Evolutionary conservation across 1,284 basidiomycete genomes (phyloP).

Genomic region (Cryptococcus wingfieldii): DNA sequence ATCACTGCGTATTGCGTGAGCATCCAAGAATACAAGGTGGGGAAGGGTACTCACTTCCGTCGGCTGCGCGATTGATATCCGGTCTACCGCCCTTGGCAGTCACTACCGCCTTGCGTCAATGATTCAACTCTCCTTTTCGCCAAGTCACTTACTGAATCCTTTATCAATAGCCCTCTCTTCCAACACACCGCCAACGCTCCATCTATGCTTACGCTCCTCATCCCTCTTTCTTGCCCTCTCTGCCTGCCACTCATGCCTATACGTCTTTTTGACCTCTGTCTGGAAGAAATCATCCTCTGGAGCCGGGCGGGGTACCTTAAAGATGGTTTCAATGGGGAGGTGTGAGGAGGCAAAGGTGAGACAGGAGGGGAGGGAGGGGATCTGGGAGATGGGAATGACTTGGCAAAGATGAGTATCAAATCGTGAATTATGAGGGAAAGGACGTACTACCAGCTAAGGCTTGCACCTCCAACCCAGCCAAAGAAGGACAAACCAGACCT

Average conservation of each 20-base stretch:
- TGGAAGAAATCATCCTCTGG: conserved; percentile 40
- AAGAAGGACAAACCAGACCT: conserved; percentile 74
- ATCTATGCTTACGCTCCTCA: conserved; percentile 61
- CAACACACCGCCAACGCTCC: conserved; percentile 62
- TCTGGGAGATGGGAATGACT: conserved; percentile 84
- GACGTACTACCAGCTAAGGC: conserved; percentile 49
- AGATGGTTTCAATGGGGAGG: conserved; percentile 71
- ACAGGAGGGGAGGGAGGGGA: conserved; percentile 73
- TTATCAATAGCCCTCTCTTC: conserved; percentile 69
- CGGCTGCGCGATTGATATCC: conserved; percentile 81
- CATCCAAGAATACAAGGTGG: not conserved
- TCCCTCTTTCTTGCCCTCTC: conserved; percentile 54
- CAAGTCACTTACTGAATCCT: conserved; percentile 55
- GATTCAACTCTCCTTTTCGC: not conserved
- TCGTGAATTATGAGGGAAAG: not conserved
- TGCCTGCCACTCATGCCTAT: conserved; percentile 46
- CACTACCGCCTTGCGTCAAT: conserved; percentile 41
- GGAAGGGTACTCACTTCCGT: conserved; percentile 61
- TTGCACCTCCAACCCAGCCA: conserved; percentile 74
- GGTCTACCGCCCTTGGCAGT: conserved; percentile 85
- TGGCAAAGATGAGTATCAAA: conserved; percentile 1
- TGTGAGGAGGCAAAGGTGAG: conserved; percentile 64
- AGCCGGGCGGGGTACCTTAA: conserved; percentile 52
- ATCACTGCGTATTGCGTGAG: conserved; percentile 57
- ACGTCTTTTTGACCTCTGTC: conserved; percentile 35